Evolutionary conservation across 1,284 basidiomycete species (phyloP), one percentile per base, ranked within the genome.

Genomic region (Wallemia hederae): DNA sequence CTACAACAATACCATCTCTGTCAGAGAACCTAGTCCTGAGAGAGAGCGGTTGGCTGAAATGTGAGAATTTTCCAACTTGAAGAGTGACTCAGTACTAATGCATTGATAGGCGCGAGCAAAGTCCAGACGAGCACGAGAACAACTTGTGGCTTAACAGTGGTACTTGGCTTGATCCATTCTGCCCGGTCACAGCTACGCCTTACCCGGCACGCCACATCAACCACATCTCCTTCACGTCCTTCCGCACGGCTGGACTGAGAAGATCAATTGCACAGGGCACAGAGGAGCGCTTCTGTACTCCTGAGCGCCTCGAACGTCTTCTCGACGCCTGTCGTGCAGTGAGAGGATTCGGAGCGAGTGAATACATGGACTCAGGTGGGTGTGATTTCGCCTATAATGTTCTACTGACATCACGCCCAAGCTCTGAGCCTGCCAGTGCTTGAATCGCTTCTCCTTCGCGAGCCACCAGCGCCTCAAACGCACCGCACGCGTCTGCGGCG

Each of bases 181-280:
- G 39, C 22, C 39, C 39, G 5, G 39, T 49, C 39, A 49, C 39
- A 7, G 39, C 39, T 5, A 49, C 39, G 5, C 77, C 80, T 24
- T 77, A 80, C 56, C 83, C 83, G 1, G 84, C 85, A 49, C 78
- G 81, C 24, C 80, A 81, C 67, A 78, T 87, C 28, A 79, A 77
- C 34, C 82, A 85, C 67, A 73, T 90, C 19, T 84, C 87, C 67
- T 96, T 96, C 68, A 89, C 87, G 66, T 84, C 89, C 68, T 96
- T 92, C 73, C 80, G 88, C 29, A 91, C 90, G 24, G 89, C 92
- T 63, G 91, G 91, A 0, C 86, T 94, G 80, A 78, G 88, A 59
- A 80, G 92, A 24, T 88, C 85, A 0, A 80, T 94, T 22, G 87
- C 86, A 31, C 87, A 96, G 70, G 85, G 88, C 60, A 79, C 87